Conservation (phyloP, 768 basidiomycete genomes). For the Psilocybe tampanensis region DNA sequence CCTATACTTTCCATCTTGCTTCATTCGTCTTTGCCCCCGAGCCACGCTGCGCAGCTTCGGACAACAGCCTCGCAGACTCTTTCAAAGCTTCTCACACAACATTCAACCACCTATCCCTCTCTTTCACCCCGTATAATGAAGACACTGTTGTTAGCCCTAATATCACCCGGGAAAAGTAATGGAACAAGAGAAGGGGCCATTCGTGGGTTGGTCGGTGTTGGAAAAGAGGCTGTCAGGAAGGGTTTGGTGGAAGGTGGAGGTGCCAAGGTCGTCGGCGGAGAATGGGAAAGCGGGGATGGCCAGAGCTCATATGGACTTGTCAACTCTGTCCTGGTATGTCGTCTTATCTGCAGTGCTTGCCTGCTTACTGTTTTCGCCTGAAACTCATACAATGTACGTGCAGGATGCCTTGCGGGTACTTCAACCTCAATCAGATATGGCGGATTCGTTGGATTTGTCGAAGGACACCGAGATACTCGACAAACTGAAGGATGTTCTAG, state of each 20-base stretch:
- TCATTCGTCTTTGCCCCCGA: slow-evolving; percentile 79
- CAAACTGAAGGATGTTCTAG: neutral
- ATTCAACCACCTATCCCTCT: slow-evolving; percentile 87
- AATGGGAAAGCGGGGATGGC: slow-evolving; percentile 45
- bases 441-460: neutral
- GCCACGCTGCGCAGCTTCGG: slow-evolving; percentile 73
- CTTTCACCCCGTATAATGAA: slow-evolving; percentile 91
- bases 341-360: neutral
- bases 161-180: slow-evolving; percentile 67
- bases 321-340: slow-evolving; percentile 62
- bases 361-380: neutral
- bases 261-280: slow-evolving; percentile 71
- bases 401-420: slow-evolving; percentile 11
- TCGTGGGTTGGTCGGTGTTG: slow-evolving; percentile 82
- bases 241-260: slow-evolving; percentile 83
- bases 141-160: slow-evolving; percentile 85
- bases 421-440: slow-evolving; percentile 1
- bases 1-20: slow-evolving; percentile 90
- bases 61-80: slow-evolving; percentile 84
- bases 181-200: slow-evolving; percentile 91
- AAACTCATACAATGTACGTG: neutral
- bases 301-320: slow-evolving; percentile 43
- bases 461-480: neutral
- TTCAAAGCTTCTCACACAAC: slow-evolving; percentile 76
- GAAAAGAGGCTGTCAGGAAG: slow-evolving; percentile 82